These are phyloP conservation scores for Phyllosticta capitalensis DNA, from an alignment of 2,329 filamentous ascomycete genomes.

Conservation along the genomic window DNA sequence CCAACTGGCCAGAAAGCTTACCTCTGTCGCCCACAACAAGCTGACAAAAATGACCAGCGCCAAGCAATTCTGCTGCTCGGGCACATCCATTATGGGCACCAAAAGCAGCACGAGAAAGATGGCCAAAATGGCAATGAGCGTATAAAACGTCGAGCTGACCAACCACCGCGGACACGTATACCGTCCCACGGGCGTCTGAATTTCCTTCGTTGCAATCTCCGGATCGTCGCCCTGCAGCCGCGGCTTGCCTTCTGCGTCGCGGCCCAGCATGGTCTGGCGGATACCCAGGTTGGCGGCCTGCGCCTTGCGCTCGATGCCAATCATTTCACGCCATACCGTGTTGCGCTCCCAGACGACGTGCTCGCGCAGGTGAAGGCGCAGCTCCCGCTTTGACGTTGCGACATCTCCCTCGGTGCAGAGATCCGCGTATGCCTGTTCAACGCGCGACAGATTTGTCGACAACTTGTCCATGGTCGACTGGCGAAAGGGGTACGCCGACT, in stretches of 20 bases:
- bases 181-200: constrained; percentile 70
- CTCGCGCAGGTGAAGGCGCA: constrained; percentile 83
- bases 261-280: constrained; percentile 66
- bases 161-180: constrained; percentile 73
- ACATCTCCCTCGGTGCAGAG: constrained; percentile 76
- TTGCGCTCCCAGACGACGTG: constrained; percentile 99
- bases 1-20: constrained; percentile 23
- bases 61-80: constrained; percentile 92
- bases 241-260: constrained; percentile 57
- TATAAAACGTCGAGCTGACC: constrained; percentile 70
- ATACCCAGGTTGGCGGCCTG: constrained; percentile 87
- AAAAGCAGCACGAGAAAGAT: constrained; percentile 67
- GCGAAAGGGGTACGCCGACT: constrained; percentile 72
- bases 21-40: constrained; percentile 92
- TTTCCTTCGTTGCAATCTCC: constrained; percentile 54
- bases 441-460: constrained; percentile 59
- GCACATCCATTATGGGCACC: constrained; percentile 71
- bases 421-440: constrained; percentile 72
- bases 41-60: constrained; percentile 91
- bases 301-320: constrained; percentile 89
- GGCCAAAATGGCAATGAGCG: constrained; percentile 58
- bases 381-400: constrained; percentile 66
- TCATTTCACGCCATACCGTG: constrained; percentile 98
- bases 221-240: constrained; percentile 79
- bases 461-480: constrained; percentile 60